A percentile compares a stretch with the other conserved stretches of the same genome.
Evolutionary conservation across 2,329 filamentous ascomycete genomes (phyloP).

Genomic region (Colletotrichum orchidophilum): DNA sequence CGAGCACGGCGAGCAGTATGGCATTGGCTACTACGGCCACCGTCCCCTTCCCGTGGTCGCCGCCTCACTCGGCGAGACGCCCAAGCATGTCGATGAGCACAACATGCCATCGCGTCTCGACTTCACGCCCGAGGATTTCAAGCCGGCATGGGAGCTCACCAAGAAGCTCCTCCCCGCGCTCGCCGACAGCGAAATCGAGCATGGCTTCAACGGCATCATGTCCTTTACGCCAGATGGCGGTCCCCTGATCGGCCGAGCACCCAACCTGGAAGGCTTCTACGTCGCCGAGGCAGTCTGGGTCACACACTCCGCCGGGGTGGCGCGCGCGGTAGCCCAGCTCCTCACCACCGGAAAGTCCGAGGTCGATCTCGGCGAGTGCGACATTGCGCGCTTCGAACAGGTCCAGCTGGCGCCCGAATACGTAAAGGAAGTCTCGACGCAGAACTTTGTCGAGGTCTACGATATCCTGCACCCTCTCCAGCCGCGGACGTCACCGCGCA

Average conservation of each 20-base stretch:
- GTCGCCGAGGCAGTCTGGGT: constrained; percentile 75
- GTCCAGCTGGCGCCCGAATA: constrained; percentile 66
- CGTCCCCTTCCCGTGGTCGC: constrained; percentile 68
- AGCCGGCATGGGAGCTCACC: constrained; percentile 66
- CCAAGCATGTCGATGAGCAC: constrained; percentile 62
- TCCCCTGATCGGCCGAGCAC: constrained; percentile 66
- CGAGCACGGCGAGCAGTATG: constrained; percentile 69
- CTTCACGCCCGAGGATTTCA: constrained; percentile 69
- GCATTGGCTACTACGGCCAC: constrained; percentile 73
- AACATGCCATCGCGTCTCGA: constrained; percentile 71
- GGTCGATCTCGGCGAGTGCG: constrained; percentile 67
- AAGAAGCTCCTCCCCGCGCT: constrained; percentile 64
- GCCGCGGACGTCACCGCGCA: constrained; percentile 64
- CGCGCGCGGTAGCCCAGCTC: constrained; percentile 66
- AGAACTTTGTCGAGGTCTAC: constrained; percentile 72
- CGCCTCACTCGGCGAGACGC: constrained; percentile 61
- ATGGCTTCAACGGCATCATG: constrained; percentile 73
- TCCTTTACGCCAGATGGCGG: constrained; percentile 73
- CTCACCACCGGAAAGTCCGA: constrained; percentile 64
- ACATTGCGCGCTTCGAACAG: constrained; percentile 68
- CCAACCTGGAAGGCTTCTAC: constrained; percentile 68
- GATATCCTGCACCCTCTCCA: constrained; percentile 71
- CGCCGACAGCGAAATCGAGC: constrained; percentile 58
- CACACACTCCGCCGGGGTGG: constrained; percentile 71
- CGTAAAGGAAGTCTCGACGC: constrained; percentile 65